Base-by-base conservation (phyloP, 2,329 filamentous ascomycete genomes). In the Aphanocladium album region DNA sequence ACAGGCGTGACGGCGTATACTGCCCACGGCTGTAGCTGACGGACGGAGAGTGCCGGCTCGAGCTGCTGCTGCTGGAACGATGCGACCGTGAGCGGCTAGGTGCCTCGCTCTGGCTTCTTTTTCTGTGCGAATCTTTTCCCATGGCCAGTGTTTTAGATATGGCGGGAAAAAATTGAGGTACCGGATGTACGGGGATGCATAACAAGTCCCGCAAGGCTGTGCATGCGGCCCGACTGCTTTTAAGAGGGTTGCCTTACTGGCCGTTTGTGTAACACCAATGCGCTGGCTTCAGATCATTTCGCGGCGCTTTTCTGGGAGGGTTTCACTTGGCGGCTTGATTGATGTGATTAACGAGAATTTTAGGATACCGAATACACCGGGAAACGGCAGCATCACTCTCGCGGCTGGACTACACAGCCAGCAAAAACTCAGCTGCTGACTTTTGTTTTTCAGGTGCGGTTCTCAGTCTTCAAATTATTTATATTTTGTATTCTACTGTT, bases 191-290 rank as follows among this genome's bases (percentile, higher is more conserved):
- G 12, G 11, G n/a, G 37, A 7, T 11, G 49, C 39, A 46, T 25
- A 3, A 16, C 41, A 17, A 19, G 39, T 46, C 47, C 27, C 19
- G 57, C 47, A 45, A 52, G 25, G 47, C 27, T 51, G 21, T 46
- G 43, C 21, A 23, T 46, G 56, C 46, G 14, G 43, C 43, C 43
- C 43, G 23, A 47, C 37, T 43, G n/a, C 17, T 58, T 37, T 35
- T 35, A 25, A n/a, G 30, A 16, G 14, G 3, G 25, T 12, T 14
- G 51, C 14, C 46, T 21, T 21, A 16, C 35, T 45, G 46, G 46
- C 56, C 51, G 46, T n/a, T 16, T 58, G 57, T 59, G 57, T 53
- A 41, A 59, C 57, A 37, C 49, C n/a, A 21, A 19, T n/a, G 39
- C 37, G 37, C 49, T 53, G 49, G 37, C 49, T 35, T 16, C 23